Evolutionary conservation across 139 green algal genomes (phyloP), one percentile per base, ranked within the genome.

Genomic region (Edaphochlamys debaryana): DNA sequence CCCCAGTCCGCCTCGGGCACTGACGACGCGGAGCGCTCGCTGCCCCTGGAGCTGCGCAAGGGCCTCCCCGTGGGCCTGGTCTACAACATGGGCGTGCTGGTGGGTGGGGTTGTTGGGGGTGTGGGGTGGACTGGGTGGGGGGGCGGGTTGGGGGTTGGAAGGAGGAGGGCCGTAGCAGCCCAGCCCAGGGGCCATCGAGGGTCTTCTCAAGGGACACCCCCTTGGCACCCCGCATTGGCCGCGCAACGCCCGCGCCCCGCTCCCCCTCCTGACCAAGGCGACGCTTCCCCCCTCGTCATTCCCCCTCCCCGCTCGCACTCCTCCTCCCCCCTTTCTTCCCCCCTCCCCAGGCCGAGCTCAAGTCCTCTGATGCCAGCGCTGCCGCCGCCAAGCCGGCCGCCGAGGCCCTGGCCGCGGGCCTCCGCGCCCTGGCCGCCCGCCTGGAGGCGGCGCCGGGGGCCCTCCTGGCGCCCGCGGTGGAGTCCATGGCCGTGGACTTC

Each of bases 351-450:
- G 41, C 75, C 1, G 60, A 81, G 40, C 22, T 81, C 23, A 27
- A 48, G 41, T 30, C 40, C 3, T 29, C 23, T 54, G 41, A 29
- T 30, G 56, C 15, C 32, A 41, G 34, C n/a, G 37, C 60, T 66
- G 40, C 63, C 52, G 36, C 32, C 74, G 56, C 19, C 40, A 36
- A 30, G 42, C 69, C 77, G 36, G 48, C 34, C 19, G 41, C 34
- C 34, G 40, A 36, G 45, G 64, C 48, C n/a, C 40, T 75, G 66
- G 72, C 75, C 32, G 80, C 80, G 29, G 90, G 85, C 19, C 86
- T 93, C 60, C 88, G 92, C 20, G 84, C 80, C 13, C 58, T 94
- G 75, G 92, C 92, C 3, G 84, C 87, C 36, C 72, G 87, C 54
- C 78, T 94, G 81, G 89, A 92, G 77, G 63, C 41, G 11, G 2